Evolutionary conservation across 164 flowering plant genomes (phyloP), one percentile per base, ranked within the genome.

Genomic region (Protea cynaroides): DNA sequence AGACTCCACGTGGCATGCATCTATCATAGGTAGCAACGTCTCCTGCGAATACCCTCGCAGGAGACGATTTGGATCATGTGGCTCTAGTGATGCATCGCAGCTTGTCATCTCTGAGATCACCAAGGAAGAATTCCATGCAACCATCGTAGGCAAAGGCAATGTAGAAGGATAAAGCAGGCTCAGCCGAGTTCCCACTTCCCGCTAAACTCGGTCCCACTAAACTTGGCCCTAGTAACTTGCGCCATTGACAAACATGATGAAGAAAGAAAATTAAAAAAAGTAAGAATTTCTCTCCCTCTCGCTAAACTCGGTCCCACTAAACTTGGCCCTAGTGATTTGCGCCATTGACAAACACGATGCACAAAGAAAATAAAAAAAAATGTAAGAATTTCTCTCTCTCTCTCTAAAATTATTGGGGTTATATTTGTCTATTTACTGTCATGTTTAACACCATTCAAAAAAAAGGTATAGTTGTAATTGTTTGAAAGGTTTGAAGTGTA

Each of bases 291-390:
- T 29, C 29, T 69, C 37, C 51, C 51, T 44, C 23, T 25, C 55
- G 17, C 44, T 49, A 77, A 80, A 87, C 60, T 70, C 74, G 0
- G 90, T 86, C 15, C 72, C 58, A n/a, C 80, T 71, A 77, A 87
- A 87, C n/a, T n/a, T n/a, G n/a, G 75, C 84, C 86, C 84, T 85
- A 87, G 58, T 72, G 57, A 83, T 74, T 83, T 73, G 79, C 82
- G 86, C 80, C 74, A 59, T 65, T 70, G 82, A 83, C 64, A 71
- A 60, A 40, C n/a, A n/a, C n/a, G n/a, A n/a, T n/a, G n/a, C n/a
- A n/a, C n/a, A n/a, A n/a, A n/a, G 0, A 54, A 47, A 38, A 60
- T 4, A 2, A 56, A 43, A 17, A n/a, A n/a, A n/a, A n/a, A n/a
- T n/a, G 18, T 47, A 43, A 43, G 34, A 25, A 37, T 38, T 47